Conservation (phyloP, 805 yeast species). For the Candida andamanensis region DNA sequence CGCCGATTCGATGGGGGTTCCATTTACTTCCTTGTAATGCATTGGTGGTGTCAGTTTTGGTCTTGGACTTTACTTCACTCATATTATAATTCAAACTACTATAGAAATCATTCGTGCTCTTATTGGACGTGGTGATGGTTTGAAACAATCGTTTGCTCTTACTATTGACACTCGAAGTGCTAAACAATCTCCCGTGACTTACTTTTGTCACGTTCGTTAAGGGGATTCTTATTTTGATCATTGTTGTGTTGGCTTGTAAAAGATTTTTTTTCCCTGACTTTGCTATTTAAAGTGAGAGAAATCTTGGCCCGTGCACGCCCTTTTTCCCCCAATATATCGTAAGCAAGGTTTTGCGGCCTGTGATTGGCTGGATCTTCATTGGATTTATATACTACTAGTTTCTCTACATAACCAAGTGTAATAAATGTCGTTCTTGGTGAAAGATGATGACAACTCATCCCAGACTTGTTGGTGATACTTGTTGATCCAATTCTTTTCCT, state of each 20-base stretch:
- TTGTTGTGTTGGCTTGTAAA: constrained; percentile 1
- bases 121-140: constrained; percentile 24
- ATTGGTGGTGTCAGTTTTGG: constrained; percentile 9
- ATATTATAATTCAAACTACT: constrained; percentile 18
- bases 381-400: constrained; percentile 5
- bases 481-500: constrained; percentile 68
- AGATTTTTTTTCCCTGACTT: background rate
- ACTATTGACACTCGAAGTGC: constrained; percentile 6
- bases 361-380: constrained; percentile 10
- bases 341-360: constrained; percentile 9
- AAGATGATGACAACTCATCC: constrained; percentile 38
- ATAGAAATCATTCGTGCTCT: constrained; percentile 16
- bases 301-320: too few relatives aligned
- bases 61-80: constrained; percentile 8
- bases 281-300: constrained; percentile 4
- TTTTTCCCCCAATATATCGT: too few relatives aligned
- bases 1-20: constrained; percentile 11
- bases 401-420: constrained; percentile 49
- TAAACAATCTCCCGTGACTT: background rate
- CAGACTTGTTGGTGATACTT: constrained; percentile 57
- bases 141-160: constrained; percentile 30
- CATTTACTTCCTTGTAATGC: constrained; percentile 20
- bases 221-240: constrained; percentile 1
- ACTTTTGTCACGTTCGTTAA: too few relatives aligned
- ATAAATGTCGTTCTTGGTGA: constrained; percentile 33